A percentile compares a stretch with the other conserved stretches of the same genome.
These are phyloP conservation scores for Cairneyella variabilis DNA, from an alignment of 495 filamentous ascomycete species.

Conservation along the genomic window DNA sequence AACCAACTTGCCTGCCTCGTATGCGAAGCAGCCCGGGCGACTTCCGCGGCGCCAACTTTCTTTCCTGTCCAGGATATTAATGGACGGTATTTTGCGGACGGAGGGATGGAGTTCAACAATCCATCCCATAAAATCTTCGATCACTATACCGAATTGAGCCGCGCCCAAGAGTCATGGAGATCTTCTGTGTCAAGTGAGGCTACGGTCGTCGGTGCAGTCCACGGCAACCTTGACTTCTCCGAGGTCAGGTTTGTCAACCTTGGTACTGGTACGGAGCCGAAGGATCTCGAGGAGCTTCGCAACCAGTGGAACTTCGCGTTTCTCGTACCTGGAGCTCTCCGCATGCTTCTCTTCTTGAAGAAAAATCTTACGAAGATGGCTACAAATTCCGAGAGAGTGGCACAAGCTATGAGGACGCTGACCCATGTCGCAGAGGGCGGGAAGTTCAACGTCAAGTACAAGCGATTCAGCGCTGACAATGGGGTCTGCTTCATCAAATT, in stretches of 20 bases:
- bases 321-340: conserved; percentile 10
- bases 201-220: not conserved
- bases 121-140: conserved; percentile 5
- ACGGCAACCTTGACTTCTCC: conserved; percentile 20
- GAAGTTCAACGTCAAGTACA: conserved; percentile 10
- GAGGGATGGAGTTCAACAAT: conserved; percentile 15
- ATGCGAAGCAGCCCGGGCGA: conserved; percentile 32
- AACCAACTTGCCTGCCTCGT: conserved; percentile 16
- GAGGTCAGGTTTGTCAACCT: conserved; percentile 18
- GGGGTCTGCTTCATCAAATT: conserved; percentile 20
- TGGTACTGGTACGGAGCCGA: conserved; percentile 13
- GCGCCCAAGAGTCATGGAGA: conserved; percentile 4
- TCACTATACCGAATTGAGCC: conserved; percentile 3
- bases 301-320: conserved; percentile 5
- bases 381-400: conserved; percentile 10
- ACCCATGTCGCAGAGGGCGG: conserved; percentile 4
- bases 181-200: not conserved
- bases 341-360: conserved; percentile 12
- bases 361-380: conserved; percentile 11
- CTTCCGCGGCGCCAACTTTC: conserved; percentile 33
- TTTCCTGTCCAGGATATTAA: conserved; percentile 18
- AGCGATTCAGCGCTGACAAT: conserved; percentile 19
- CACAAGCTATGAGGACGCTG: conserved; percentile 3
- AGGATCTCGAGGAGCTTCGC: not conserved
- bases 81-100: conserved; percentile 11